Evolutionary conservation across 2,329 filamentous ascomycete species (phyloP), one percentile per base, ranked within the genome.

Genomic region (Reticulascus tulasneorum): DNA sequence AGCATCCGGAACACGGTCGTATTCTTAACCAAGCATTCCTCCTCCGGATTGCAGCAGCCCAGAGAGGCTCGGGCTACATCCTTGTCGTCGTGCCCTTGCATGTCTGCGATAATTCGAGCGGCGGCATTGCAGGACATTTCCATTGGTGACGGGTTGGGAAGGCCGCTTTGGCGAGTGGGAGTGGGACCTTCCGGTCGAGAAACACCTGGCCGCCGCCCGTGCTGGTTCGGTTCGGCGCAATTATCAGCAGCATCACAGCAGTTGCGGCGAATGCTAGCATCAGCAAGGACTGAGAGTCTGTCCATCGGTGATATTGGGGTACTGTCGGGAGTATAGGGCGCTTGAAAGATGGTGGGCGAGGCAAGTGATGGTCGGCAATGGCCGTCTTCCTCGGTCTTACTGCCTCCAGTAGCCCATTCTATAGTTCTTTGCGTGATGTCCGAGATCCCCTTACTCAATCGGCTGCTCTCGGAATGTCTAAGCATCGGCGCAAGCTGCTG

Each of bases 61-160:
- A 66, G 44, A 8, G 48, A 40, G 4, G 45, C 47, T 15, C 52
- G 51, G 9, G 56, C 52, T 6, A 44, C 28, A 3, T 45, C 44
- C 7, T 53, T 33, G 31, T 62, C 51, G 9, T 47, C 40, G 10
- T 56, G 51, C 1, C 61, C 60, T 15, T 64, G 58, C 44, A 66
- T 62, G 17, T 62, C 58, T 13, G 63, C 60, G 12, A 66, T 62
- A 21, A 66, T 61, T 7, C 54, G 50, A 2, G 58, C 58, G 1
- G 58, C 58, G 5, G 54, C 52, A 30, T 52, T 53, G 39, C 58
- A 60, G 3, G 57, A 57, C 58, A 60, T 59, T 29, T 56, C 53
- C 28, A 52, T 47, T 2, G 58, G 53, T 7, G 57, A 58, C 8
- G 41, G 44, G 9, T 47, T 34, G 30, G 29, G 26, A 31, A 11